Evolutionary conservation across 2,329 filamentous ascomycete genomes (phyloP), one percentile per base, ranked within the genome.

Genomic region (Aplosporella prunicola): DNA sequence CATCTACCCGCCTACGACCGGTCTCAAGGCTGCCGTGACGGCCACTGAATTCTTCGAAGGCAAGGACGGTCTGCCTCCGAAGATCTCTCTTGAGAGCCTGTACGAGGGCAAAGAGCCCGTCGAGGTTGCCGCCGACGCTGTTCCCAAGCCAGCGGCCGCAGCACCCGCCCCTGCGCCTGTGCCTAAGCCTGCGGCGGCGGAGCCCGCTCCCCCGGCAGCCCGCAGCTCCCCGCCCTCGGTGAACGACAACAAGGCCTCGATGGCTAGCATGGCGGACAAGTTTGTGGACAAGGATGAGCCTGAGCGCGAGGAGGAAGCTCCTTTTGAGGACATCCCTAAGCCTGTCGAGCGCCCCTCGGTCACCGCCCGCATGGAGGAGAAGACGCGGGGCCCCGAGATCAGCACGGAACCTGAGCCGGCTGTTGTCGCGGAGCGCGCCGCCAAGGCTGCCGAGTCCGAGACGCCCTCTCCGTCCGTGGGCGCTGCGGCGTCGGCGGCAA

Each of bases 61-160:
- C 46, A 91, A 93, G 67, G 80, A 81, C 11, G 86, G 70, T 6
- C 62, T 93, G 27, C 88, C 91, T 6, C 72, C 87, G 43, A 96
- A 94, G 72, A 88, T 98, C 55, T 89, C 91, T 47, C 76, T 98
- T 50, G 88, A 93, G 61, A 88, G 83, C 51, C 62, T 96, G 32
- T 96, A 93, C 60, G 86, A 94, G 26, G 88, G 88, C 38, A 75
- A 75, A 44, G 82, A 79, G 5, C 78, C 86, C 4, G 77, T 82
- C 50, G 86, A 94, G 63, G 72, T 94, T 13, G 57, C 81, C 5
- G 66, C 78, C 5, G 77, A 83, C 49, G 78, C 77, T 58, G 82
- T 79, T 58, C 67, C 80, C 16, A 11, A 11, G 9, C 27, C 7
- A 8, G 9, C 27, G 9, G 27, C 27, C 27, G 22, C n/a, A 8